These are phyloP conservation scores for Chenopodium formosanum DNA, from an alignment of 148 eudicot species.

Conservation along the genomic window DNA sequence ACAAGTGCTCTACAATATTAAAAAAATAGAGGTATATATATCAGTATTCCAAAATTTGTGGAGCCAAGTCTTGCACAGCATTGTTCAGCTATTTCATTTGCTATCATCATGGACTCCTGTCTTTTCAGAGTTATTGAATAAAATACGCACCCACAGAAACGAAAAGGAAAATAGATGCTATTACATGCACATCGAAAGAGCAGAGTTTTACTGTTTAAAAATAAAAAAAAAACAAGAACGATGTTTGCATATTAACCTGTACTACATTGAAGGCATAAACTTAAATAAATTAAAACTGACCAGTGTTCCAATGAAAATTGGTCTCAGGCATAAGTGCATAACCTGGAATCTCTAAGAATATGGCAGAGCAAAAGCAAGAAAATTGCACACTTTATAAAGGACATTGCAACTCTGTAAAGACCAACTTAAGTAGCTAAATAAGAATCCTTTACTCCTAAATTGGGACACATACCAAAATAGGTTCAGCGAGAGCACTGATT, in stretches of 20 bases:
- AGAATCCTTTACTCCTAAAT: too few relatives aligned
- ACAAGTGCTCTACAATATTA: conserved; percentile 62
- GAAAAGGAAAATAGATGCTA: not conserved
- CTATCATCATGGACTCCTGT: not conserved
- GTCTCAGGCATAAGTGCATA: not conserved
- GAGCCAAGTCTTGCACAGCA: not conserved
- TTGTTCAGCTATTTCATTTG: not conserved
- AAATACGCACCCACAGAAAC: not conserved
- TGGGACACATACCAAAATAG: too few relatives aligned
- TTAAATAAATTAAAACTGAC: not conserved
- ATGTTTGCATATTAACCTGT: not conserved
- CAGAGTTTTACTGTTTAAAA: not conserved
- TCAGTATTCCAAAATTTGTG: not conserved
- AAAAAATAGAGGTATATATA: not conserved
- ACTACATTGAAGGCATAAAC: not conserved
- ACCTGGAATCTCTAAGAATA: not conserved
- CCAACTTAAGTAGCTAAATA: not conserved
- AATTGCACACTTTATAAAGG: too few relatives aligned
- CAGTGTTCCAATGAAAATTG: not conserved
- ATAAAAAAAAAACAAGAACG: not conserved
- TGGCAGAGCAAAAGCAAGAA: not conserved
- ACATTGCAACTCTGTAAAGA: too few relatives aligned
- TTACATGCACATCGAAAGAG: not conserved
- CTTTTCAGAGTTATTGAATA: not conserved
- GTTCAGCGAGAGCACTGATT: too few relatives aligned